These are phyloP conservation scores for Zygoascus bituminiphila DNA, from an alignment of 805 yeast genomes.

Conservation along the genomic window DNA sequence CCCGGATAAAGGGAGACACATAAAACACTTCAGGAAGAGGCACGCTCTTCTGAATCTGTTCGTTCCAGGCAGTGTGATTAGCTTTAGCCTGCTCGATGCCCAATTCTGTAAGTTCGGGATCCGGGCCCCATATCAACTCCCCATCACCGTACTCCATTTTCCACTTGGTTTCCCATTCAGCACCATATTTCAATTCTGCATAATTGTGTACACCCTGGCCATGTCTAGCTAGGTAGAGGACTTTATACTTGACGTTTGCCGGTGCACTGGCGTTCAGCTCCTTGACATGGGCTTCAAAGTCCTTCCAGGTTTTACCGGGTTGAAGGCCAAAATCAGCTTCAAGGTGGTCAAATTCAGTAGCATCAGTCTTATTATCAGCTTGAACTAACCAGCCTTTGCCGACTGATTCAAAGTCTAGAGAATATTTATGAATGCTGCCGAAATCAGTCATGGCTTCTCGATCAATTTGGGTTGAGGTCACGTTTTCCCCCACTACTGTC, in stretches of 20 bases:
- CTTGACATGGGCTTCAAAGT: conserved; percentile 26
- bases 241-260: conserved; percentile 32
- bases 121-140: conserved; percentile 39
- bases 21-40: conserved; percentile 37
- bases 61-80: conserved; percentile 35
- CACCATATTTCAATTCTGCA: conserved; percentile 40
- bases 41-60: conserved; percentile 27
- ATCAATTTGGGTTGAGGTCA: background rate
- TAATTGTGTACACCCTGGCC: conserved; percentile 48
- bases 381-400: conserved; percentile 38
- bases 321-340: conserved; percentile 38
- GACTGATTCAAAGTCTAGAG: conserved; percentile 29
- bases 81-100: conserved; percentile 40
- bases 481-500: too few relatives aligned
- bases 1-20: conserved; percentile 45
- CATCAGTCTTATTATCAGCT: conserved; percentile 35
- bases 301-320: conserved; percentile 29
- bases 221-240: conserved; percentile 43
- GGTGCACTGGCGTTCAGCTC: conserved; percentile 29
- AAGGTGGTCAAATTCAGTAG: conserved; percentile 35
- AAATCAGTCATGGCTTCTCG: conserved; percentile 2
- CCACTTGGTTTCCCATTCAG: conserved; percentile 40
- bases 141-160: conserved; percentile 39
- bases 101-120: conserved; percentile 41
- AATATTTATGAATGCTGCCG: background rate